Evolutionary conservation across 108 stramenopile species (phyloP), one percentile per base, ranked within the genome.

Genomic region (Fragilaria crotonensis): DNA sequence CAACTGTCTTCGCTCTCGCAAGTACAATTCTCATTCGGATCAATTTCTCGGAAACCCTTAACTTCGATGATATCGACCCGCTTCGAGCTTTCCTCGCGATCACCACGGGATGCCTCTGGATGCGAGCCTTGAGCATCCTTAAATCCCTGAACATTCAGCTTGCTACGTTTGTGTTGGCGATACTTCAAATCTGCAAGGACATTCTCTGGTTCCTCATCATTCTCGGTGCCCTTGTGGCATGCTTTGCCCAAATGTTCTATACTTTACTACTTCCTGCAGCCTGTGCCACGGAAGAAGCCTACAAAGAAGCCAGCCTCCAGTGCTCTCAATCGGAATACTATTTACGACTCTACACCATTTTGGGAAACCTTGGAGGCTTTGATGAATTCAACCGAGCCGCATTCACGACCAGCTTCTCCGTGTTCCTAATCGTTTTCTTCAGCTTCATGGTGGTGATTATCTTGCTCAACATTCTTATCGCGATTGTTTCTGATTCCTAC

Each of bases 401-500:
- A 33, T 75, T 75, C 30, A 33, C 48, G 30, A 60, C 71, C 29
- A 30, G 54, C 7, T 79, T 79, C 51, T 67, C 73, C 1, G 66
- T 79, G 4, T 63, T 75, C 22, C 36, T 79, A 2, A 30, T 73
- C 1, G 66, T 79, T 28, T 60, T 71, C 0, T 79, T 64, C 47
- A 60, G 56, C 4, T 79, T 79, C 52, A 41, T 79, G 47, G 77
- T 75, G 22, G 73, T 70, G 3, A 31, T 64, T 4, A 20, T 62
- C 52, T 26, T 62, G 1, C 32, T 62, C 4, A 84, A 80, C 56
- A 81, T 87, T 32, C 60, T 87, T 30, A 87, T 87, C 62, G 86
- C 86, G 19, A 73, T 87, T 54, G 82, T 83, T n/a, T 73, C 73
- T 2, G 86, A 87, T 49, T 78, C 79, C 5, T 87, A 87, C 46